Base-by-base conservation (phyloP, 202 grass and related monocot genomes). In the Musa balbisiana region DNA sequence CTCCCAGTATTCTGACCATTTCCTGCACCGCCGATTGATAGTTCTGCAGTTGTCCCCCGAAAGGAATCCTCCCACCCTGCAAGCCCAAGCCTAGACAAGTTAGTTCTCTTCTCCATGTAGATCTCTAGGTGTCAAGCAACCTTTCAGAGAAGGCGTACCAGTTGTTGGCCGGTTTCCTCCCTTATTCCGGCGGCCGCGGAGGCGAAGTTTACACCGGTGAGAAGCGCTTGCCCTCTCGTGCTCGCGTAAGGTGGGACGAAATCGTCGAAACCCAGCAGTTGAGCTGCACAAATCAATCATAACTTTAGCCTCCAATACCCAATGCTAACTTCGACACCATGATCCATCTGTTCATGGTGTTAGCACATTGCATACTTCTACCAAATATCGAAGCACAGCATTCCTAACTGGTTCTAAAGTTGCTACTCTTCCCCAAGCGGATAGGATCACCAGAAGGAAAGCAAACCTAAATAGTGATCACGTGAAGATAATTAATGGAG, bases 101-200 rank as follows among this genome's bases (percentile, higher is more conserved):
- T 43, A 43, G 4, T 43, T 43, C 33, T 43, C 33, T 43, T 43
- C 33, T 43, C 33, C 33, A 43, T 6, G 4, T 43, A 43, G 0
- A 43, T 43, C 4, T 43, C 33, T 43, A 43, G 33, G 33, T 6
- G 33, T 43, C 33, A 43, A 43, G 4, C 33, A 43, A 43, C 33
- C 33, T 6, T 8, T 43, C 33, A 5, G 17, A 17, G 22, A 15
- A 25, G 10, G 9, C 49, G 14, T 82, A 87, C 93, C 80, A 99
- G 68, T 81, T 99, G 95, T 77, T 83, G 91, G 0, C 95, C 95
- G 0, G 95, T 99, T 85, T 99, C 95, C 2, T 92, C 91, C 16
- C 95, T 82, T 79, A 94, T 99, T 3, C 95, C 95, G 0, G 95
- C 89, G 27, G 91, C 91, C 13, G 95, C 95, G n/a, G 95, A 99